Evolutionary conservation across 2,329 filamentous ascomycete species (phyloP).

Genomic region (Botryotinia globosa): DNA sequence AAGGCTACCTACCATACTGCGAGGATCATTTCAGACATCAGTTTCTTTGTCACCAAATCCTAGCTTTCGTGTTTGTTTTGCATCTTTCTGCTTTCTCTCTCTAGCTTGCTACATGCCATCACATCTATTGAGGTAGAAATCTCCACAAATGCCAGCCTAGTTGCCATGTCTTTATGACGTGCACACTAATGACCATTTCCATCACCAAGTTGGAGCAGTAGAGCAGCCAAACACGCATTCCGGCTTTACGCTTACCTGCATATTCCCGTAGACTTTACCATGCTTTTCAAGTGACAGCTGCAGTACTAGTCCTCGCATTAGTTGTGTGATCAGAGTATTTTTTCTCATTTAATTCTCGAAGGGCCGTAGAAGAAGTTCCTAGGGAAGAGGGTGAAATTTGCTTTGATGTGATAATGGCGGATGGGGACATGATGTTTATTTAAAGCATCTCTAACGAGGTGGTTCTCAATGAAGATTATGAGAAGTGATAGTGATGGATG

Average conservation of each 20-base stretch:
- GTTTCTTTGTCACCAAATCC: conserved; percentile 2
- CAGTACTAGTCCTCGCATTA: conserved; percentile 39
- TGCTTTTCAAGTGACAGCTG: conserved; percentile 43
- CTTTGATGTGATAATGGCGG: conserved; percentile 31
- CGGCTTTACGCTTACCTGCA: conserved; percentile 35
- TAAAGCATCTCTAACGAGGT: conserved; percentile 4
- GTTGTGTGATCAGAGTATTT: conserved; percentile 33
- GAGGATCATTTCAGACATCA: conserved; percentile 1
- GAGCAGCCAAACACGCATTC: conserved; percentile 25
- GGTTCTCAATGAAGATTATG: conserved; percentile 5
- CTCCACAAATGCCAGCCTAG: conserved; percentile 12
- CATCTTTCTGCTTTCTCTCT: conserved; percentile 6
- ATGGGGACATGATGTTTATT: conserved; percentile 31
- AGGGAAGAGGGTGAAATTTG: conserved; percentile 26
- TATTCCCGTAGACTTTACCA: conserved; percentile 28
- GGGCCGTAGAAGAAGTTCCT: conserved; percentile 38
- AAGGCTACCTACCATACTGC: conserved; percentile 8
- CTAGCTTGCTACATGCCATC: conserved; percentile 18
- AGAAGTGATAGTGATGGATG: conserved; percentile 19
- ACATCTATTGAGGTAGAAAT: conserved; percentile 10
- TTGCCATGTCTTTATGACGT: conserved; percentile 22
- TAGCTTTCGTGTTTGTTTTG: conserved; percentile 5
- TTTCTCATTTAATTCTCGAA: conserved; percentile 44
- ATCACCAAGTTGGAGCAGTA: conserved; percentile 22
- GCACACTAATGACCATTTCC: conserved; percentile 19